Conservation (phyloP, 139 green algal genomes). For the Chlorella sp. region DNA sequence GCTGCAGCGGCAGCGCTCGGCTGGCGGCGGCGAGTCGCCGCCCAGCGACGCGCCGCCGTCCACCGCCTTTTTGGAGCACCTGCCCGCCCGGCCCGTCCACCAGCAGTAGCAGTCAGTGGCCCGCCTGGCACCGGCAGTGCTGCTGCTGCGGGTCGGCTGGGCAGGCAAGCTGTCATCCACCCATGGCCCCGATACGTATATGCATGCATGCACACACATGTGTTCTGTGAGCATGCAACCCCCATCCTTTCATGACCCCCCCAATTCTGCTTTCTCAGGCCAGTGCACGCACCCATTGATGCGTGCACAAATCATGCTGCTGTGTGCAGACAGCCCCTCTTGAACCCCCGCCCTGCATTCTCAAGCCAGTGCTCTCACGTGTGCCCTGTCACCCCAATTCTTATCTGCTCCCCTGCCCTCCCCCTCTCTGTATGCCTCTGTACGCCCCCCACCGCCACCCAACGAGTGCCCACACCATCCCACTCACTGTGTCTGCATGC, state of each 20-base stretch:
- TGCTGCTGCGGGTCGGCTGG: background rate
- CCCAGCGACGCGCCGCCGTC: background rate
- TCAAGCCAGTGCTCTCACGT: background rate
- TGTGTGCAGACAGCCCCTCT: background rate
- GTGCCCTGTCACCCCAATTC: background rate
- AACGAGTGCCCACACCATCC: too few species aligned
- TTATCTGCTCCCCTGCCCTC: background rate
- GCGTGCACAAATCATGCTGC: background rate
- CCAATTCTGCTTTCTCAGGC: background rate
- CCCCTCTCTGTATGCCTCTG: background rate
- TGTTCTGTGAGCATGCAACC: background rate
- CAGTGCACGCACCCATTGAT: background rate
- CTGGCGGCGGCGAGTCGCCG: background rate
- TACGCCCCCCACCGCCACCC: background rate
- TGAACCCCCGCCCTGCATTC: background rate
- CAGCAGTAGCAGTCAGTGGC: background rate
- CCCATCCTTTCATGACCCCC: background rate
- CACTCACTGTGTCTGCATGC: background rate
- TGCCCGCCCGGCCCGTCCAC: background rate
- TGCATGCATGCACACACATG: background rate
- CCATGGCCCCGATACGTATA: background rate
- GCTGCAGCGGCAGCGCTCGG: background rate
- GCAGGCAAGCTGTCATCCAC: background rate
- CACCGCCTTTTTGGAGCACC: background rate
- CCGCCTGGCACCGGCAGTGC: background rate